A percentile compares a stretch with the other conserved stretches of the same genome.
phyloP scores from a whole-genome alignment of 2,329 filamentous ascomycete genomes.

The Ilyonectria robusta region DNA sequence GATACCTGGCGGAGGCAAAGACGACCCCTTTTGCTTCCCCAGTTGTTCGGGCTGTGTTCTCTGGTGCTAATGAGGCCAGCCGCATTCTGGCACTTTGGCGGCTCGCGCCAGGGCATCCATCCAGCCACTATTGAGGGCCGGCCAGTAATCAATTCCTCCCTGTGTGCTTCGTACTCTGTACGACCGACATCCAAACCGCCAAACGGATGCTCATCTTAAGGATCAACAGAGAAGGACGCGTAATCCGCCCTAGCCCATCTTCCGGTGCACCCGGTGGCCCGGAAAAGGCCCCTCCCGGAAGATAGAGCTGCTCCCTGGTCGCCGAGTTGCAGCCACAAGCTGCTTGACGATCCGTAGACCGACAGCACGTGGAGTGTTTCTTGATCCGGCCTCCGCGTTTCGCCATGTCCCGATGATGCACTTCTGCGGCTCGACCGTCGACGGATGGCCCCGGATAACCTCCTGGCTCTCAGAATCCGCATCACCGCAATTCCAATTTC shows the following conservation, averaged over 20 bases:
- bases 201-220: neutral
- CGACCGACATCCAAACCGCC: neutral
- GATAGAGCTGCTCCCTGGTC: neutral
- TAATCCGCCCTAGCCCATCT: neutral
- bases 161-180: neutral
- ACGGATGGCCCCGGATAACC: neutral
- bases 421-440: neutral
- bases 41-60: neutral
- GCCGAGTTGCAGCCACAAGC: too few relatives aligned
- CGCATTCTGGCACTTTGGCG: neutral
- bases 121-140: neutral
- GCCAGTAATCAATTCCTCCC: neutral
- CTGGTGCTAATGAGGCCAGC: neutral
- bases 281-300: neutral
- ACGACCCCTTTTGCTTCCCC: neutral
- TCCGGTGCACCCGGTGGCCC: slow-evolving; percentile 4
- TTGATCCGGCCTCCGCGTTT: slow-evolving; percentile 2
- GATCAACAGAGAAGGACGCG: neutral
- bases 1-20: too few relatives aligned
- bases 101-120: neutral
- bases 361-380: neutral
- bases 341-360: neutral
- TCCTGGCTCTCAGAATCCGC: neutral
- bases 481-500: neutral
- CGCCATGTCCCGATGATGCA: neutral